Evolutionary conservation across 2,329 filamentous ascomycete species (phyloP), one percentile per base, ranked within the genome.

Genomic region (Fusarium nelsonii): DNA sequence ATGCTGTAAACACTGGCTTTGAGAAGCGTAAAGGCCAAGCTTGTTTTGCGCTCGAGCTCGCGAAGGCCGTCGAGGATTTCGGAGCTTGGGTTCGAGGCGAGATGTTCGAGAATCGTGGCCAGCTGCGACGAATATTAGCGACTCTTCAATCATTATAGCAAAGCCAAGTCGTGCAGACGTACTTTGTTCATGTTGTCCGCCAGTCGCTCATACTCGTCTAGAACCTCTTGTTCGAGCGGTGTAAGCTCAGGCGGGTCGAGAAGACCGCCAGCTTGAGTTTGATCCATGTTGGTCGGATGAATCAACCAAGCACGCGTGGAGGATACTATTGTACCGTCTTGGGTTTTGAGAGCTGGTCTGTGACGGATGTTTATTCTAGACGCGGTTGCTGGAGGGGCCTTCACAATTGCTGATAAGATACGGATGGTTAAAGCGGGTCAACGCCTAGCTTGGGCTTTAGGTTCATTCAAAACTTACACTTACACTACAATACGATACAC

Each of bases 1-100:
- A 99, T 99, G 78, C 92, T 97, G 83, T 99, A 99, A 69, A 99
- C 96, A 80, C 95, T 98, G 18, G 96, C 95, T 84, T 99, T 99
- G 77, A 99, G 86, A 77, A 98, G 81, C 67, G 96, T 99, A 80
- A 97, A 98, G 23, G 97, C 95, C 56, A 97, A 84, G 72, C 93
- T 94, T 43, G 95, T 97, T 84, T 98, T 97, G 73, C 96, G 87
- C 84, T 99, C 96, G 56, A 99, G 84, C 43, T 94, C 90, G 55
- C 96, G 86, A 73, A 99, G 84, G 10, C 92, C 91, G 79, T 99
- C 93, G 54, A 97, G 86, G 59, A 97, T 94, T 71, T 92, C 93
- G 8, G 91, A 91, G 23, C 93, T 91, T 0, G 94, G 92, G 28
- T 89, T 87, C 44, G 88, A 85, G 18, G 88, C 90, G 68, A 92